Evolutionary conservation across 805 yeast genomes (phyloP).

Genomic region (Metschnikowia lunata): DNA sequence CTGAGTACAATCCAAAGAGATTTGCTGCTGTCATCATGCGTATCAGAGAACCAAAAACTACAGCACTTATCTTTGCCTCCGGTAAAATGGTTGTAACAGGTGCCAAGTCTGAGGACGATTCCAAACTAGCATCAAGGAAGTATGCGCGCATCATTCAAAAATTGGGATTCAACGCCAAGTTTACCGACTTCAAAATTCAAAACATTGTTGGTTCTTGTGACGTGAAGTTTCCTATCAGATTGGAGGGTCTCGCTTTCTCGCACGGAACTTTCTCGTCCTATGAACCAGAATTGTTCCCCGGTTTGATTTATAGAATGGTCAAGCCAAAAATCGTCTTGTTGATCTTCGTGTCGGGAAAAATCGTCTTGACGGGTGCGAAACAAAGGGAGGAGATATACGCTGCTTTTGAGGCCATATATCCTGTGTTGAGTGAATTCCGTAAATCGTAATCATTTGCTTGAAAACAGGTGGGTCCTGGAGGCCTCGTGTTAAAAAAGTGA

Average conservation of each 20-base stretch:
- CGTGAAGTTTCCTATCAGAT: conserved; percentile 93
- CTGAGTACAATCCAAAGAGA: conserved; percentile 97
- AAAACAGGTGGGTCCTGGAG: too few species aligned
- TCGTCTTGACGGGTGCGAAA: conserved; percentile 97
- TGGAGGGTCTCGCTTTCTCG: conserved; percentile 95
- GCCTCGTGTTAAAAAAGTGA: neutral
- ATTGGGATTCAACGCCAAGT: conserved; percentile 95
- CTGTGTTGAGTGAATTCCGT: conserved; percentile 96
- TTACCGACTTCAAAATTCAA: conserved; percentile 96
- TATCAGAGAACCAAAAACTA: conserved; percentile 97
- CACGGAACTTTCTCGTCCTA: conserved; percentile 99
- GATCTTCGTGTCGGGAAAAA: conserved; percentile 95
- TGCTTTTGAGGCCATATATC: conserved; percentile 97
- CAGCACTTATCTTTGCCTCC: conserved; percentile 95
- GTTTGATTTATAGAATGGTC: conserved; percentile 98
- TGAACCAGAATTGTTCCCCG: conserved; percentile 97
- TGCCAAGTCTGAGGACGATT: conserved; percentile 97
- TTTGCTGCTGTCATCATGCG: conserved; percentile 99
- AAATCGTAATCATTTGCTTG: conserved; percentile 45
- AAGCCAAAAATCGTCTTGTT: conserved; percentile 95
- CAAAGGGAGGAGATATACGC: conserved; percentile 98
- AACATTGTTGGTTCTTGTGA: conserved; percentile 98
- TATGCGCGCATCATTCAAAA: conserved; percentile 98
- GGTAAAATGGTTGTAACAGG: conserved; percentile 99
- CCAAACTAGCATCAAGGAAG: conserved; percentile 95